Base-by-base conservation (phyloP, 495 filamentous ascomycete genomes). In the Chaetomium fimeti region DNA sequence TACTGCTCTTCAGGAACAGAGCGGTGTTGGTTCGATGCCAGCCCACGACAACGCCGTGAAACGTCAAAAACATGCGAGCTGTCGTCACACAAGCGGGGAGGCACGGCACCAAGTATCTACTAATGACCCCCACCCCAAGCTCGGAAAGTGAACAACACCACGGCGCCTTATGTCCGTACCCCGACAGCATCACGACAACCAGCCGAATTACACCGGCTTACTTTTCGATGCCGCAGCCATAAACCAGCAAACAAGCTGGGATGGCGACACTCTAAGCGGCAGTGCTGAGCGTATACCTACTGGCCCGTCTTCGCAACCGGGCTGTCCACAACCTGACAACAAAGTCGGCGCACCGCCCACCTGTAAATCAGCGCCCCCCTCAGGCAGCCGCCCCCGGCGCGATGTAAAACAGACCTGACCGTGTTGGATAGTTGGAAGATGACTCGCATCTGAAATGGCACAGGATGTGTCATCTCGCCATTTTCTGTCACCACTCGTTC, bases 181-280 rank as follows among this genome's bases (percentile, higher is more conserved):
- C n/a, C 68, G 90, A 91, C 80, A 91, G 87, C 60, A 83, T 82
- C 16, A 91, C 77, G 0, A 90, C 85, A 1, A 87, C 87, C 7
- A 91, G 75, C 4, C 86, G 81, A 36, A 92, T 83, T 1, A 87
- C 89, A 25, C 89, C 89, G 7, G 83, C 80, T 42, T 78, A 72
- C 69, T 86, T 84, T 68, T 92, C 86, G 6, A 92, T 79, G 5
- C 81, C 82, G 88, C 89, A 91, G 18, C 89, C 89, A 67, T 91
- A 91, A 12, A 90, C 72, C 18, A 91, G 78, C 67, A 91, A 84
- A 69, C 86, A 89, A 0, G 74, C 81, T 0, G 88, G 88, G 27
- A 90, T 84, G 3, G 85, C 76, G 38, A 85, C 68, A 1, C 83
- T 83, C 68, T 76, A 65, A 87, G 86, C 0, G 82, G 74, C 2